Evolutionary conservation across 1,284 basidiomycete genomes (phyloP).

Genomic region (Cystobasidium slooffiae): DNA sequence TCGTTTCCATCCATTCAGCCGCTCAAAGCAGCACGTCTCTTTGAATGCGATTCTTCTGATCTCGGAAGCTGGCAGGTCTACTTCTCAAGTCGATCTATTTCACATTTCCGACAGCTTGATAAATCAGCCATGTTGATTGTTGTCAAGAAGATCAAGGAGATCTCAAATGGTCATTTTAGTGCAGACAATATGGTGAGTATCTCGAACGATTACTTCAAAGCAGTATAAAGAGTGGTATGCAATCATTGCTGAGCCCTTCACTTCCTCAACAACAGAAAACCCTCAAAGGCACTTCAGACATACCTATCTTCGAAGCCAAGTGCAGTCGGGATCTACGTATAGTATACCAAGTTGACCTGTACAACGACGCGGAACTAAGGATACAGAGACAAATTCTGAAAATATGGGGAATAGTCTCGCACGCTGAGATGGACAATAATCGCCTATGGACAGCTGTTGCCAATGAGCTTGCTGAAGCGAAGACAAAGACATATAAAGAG

Average conservation of each 20-base stretch:
- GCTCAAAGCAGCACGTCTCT: slow-evolving; percentile 30
- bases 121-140: slow-evolving; percentile 3
- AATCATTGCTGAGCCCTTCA: background rate
- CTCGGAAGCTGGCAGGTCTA: slow-evolving; percentile 32
- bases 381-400: slow-evolving; percentile 42
- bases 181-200: slow-evolving; percentile 50
- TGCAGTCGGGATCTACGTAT: slow-evolving; percentile 48
- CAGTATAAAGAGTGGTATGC: no score
- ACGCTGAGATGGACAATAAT: slow-evolving; percentile 48
- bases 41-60: slow-evolving; percentile 12
- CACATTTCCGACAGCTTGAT: slow-evolving; percentile 41
- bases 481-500: slow-evolving; percentile 47
- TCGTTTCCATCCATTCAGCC: slow-evolving; percentile 27
- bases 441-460: slow-evolving; percentile 49
- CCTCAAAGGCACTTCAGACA: slow-evolving; percentile 38
- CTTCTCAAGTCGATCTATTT: slow-evolving; percentile 13
- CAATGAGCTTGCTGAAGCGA: slow-evolving; percentile 27
- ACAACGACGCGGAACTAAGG: slow-evolving; percentile 4
- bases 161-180: slow-evolving; percentile 48
- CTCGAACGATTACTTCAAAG: background rate
- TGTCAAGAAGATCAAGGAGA: slow-evolving; percentile 37
- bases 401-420: slow-evolving; percentile 50
- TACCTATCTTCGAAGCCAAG: slow-evolving; percentile 53
- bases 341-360: slow-evolving; percentile 49
- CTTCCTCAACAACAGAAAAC: slow-evolving; percentile 1